Percentiles rank a stretch among this genome's conserved stretches.
These are phyloP conservation scores for Nemania sp. DNA, from an alignment of 2,329 filamentous ascomycete genomes.

Conservation along the genomic window DNA sequence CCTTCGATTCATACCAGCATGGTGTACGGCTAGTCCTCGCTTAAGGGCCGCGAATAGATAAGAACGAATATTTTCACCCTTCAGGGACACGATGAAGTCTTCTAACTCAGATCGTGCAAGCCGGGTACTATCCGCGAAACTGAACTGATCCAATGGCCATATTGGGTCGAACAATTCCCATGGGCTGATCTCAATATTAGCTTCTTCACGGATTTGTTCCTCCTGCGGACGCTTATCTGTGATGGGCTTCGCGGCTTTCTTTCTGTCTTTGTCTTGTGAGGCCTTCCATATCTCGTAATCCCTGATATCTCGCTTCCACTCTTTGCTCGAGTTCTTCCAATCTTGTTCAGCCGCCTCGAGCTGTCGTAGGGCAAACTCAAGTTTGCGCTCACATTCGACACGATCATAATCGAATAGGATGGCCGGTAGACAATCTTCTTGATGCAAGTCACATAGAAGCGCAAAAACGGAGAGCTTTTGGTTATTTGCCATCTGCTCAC, in stretches of 20 bases:
- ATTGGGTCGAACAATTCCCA: conserved; percentile 67
- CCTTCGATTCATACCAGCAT: conserved; percentile 76
- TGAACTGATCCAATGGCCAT: conserved; percentile 18
- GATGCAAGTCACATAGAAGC: conserved; percentile 62
- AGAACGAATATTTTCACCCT: conserved; percentile 52
- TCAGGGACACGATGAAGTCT: conserved; percentile 54
- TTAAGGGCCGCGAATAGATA: conserved; percentile 63
- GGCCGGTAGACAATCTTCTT: conserved; percentile 68
- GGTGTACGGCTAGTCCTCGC: conserved; percentile 75
- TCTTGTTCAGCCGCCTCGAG: conserved; percentile 57
- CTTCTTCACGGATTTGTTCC: conserved; percentile 56
- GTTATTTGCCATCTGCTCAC: neutral
- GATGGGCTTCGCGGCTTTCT: conserved; percentile 44
- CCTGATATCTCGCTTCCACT: conserved; percentile 64
- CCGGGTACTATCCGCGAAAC: conserved; percentile 19
- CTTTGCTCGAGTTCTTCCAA: conserved; percentile 59
- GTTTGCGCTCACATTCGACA: conserved; percentile 62
- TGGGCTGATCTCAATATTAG: conserved; percentile 55
- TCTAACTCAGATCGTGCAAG: conserved; percentile 62
- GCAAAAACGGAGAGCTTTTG: conserved; percentile 42
- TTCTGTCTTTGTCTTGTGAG: conserved; percentile 43
- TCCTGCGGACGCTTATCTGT: conserved; percentile 43
- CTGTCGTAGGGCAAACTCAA: conserved; percentile 52
- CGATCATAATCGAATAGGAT: conserved; percentile 80
- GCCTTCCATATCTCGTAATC: conserved; percentile 62